Evolutionary conservation across 1,284 basidiomycete genomes (phyloP).

Genomic region (Cutaneotrichosporon arboriforme): DNA sequence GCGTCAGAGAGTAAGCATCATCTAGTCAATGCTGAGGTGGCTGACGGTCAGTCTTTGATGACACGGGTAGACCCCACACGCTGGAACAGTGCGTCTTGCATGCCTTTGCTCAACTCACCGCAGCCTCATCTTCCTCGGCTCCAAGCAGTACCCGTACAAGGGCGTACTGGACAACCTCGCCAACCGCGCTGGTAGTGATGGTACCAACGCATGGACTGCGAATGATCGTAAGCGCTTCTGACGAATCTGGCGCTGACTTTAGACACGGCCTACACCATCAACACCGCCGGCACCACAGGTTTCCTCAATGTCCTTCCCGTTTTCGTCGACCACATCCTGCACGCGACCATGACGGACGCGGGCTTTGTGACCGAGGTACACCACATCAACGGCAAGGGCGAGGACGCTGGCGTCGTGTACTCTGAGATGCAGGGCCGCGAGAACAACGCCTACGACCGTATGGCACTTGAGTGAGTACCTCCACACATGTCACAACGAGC

Average conservation of each 20-base stretch:
- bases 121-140: conserved; percentile 88
- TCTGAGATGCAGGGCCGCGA: conserved; percentile 98
- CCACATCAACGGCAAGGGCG: conserved; percentile 83
- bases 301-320: conserved; percentile 92
- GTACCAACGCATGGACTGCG: conserved; percentile 66
- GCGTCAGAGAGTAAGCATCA: conserved; percentile 79
- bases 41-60: conserved; percentile 68
- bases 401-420: conserved; percentile 94
- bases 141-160: conserved; percentile 92
- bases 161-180: conserved; percentile 96
- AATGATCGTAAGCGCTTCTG: conserved; percentile 47
- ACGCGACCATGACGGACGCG: conserved; percentile 86
- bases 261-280: conserved; percentile 91
- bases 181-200: conserved; percentile 89
- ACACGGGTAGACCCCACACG: conserved; percentile 88
- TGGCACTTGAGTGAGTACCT: conserved; percentile 65
- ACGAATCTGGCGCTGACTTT: conserved; percentile 28
- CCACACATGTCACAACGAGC: not conserved
- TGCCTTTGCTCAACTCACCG: not conserved
- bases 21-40: not conserved
- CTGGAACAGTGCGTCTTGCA: conserved; percentile 62
- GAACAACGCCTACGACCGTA: conserved; percentile 84
- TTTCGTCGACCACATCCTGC: conserved; percentile 94
- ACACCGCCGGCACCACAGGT: conserved; percentile 94
- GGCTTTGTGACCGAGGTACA: conserved; percentile 93